Evolutionary conservation across 2,329 filamentous ascomycete genomes (phyloP).

Genomic region (Arthroderma sp.): DNA sequence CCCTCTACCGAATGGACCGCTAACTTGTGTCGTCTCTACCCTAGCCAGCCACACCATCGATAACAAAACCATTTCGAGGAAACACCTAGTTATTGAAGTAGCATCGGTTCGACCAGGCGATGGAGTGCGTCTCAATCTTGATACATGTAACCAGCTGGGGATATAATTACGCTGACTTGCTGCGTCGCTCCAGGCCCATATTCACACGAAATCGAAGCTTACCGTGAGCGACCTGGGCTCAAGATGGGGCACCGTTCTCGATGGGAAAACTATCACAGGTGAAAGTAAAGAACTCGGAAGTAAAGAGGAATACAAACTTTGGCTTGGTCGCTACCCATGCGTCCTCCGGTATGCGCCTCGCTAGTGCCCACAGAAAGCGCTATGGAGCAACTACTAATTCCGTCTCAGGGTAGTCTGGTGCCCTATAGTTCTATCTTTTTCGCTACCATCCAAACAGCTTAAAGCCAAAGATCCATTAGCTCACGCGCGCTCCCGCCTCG

Average conservation of each 20-base stretch:
- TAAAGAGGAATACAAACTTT: slow-evolving; percentile 48
- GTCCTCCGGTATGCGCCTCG: slow-evolving; percentile 26
- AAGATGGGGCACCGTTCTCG: slow-evolving; percentile 68
- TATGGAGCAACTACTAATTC: background rate
- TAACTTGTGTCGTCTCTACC: slow-evolving; percentile 2
- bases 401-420: slow-evolving; percentile 58
- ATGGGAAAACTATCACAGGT: slow-evolving; percentile 57
- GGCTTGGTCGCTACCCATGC: slow-evolving; percentile 56
- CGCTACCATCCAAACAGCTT: slow-evolving; percentile 57
- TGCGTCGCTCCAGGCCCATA: slow-evolving; percentile 37
- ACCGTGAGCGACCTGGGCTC: slow-evolving; percentile 68
- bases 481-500: slow-evolving; percentile 51
- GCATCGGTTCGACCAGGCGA: slow-evolving; percentile 51
- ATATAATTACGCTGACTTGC: slow-evolving; percentile 2
- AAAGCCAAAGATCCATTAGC: slow-evolving; percentile 50
- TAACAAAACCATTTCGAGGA: slow-evolving; percentile 72
- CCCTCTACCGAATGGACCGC: slow-evolving; percentile 7
- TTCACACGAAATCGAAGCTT: slow-evolving; percentile 54
- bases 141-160: slow-evolving; percentile 8
- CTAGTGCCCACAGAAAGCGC: background rate
- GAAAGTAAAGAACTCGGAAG: slow-evolving; percentile 25
- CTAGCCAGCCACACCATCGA: slow-evolving; percentile 57
- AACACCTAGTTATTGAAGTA: slow-evolving; percentile 71
- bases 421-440: slow-evolving; percentile 69
- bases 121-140: slow-evolving; percentile 39